These are phyloP conservation scores for Allomyces macrogynus DNA, from an alignment of 192 early-diverging fungal genomes.

Conservation along the genomic window DNA sequence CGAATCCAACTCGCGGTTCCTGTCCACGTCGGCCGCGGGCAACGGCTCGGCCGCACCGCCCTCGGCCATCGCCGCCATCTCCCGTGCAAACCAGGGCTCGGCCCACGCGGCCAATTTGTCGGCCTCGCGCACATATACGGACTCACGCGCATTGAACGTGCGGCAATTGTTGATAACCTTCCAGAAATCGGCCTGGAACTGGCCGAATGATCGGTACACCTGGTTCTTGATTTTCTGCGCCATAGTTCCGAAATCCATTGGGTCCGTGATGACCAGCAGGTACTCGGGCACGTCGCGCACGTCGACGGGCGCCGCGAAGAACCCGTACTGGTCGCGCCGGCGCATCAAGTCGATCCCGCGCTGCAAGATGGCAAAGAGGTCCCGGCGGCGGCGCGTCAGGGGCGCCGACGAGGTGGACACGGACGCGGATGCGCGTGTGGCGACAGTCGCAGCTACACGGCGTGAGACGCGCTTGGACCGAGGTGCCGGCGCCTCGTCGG, in stretches of 20 bases:
- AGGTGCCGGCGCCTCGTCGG: too few relatives aligned
- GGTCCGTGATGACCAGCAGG: slow-evolving; percentile 47
- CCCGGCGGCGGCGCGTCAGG: not conserved
- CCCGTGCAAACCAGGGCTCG: slow-evolving; percentile 45
- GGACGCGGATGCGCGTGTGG: too few relatives aligned
- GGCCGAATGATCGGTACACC: slow-evolving; percentile 39
- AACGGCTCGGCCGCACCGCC: not conserved
- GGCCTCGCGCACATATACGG: slow-evolving; percentile 58
- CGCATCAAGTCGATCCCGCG: not conserved
- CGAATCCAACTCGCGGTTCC: too few relatives aligned
- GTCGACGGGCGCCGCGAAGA: slow-evolving; percentile 75
- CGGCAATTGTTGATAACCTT: slow-evolving; percentile 65
- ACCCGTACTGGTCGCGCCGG: slow-evolving; percentile 59
- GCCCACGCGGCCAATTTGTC: slow-evolving; percentile 54
- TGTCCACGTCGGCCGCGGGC: not conserved
- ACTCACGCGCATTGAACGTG: slow-evolving; percentile 63
- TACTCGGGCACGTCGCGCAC: slow-evolving; percentile 57
- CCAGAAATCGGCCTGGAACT: slow-evolving; percentile 55
- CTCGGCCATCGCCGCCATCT: slow-evolving; percentile 5
- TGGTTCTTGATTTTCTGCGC: slow-evolving; percentile 39
- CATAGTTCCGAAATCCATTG: slow-evolving; percentile 91
- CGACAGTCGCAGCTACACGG: too few relatives aligned
- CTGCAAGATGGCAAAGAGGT: too few relatives aligned
- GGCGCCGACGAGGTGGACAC: too few relatives aligned
- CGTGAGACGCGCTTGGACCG: too few relatives aligned